These are phyloP conservation scores for Citropsis articulata DNA, from an alignment of 345 rosid genomes.

Conservation along the genomic window DNA sequence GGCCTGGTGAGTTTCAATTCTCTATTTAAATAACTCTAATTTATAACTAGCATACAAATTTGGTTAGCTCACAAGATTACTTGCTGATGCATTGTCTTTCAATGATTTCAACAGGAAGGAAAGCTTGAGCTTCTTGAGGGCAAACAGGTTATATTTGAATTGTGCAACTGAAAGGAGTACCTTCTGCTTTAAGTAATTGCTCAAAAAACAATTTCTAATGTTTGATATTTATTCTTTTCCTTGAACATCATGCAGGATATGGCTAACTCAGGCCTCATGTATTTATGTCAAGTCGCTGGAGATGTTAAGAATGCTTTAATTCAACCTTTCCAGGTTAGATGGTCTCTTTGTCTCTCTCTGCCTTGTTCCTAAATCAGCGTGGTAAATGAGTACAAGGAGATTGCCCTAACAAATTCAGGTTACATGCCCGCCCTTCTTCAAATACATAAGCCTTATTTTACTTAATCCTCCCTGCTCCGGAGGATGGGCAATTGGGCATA, in stretches of 20 bases:
- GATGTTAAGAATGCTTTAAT: constrained; percentile 50
- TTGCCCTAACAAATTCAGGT: background rate
- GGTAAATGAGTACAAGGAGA: background rate
- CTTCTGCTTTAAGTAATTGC: background rate
- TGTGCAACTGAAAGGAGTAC: background rate
- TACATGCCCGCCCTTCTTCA: background rate
- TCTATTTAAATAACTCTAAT: background rate
- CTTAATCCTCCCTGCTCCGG: background rate
- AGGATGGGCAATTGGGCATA: background rate
- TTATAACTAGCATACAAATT: background rate
- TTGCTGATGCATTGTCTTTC: constrained; percentile 18
- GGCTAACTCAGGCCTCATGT: constrained; percentile 71
- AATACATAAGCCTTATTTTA: background rate
- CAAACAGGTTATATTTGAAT: constrained; percentile 57
- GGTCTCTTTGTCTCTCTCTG: background rate
- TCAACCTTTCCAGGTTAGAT: constrained; percentile 50
- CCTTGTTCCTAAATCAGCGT: background rate
- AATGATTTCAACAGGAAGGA: constrained; percentile 59
- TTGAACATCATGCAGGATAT: constrained; percentile 45
- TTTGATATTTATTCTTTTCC: constrained; percentile 1
- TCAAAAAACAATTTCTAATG: background rate
- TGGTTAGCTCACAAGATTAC: background rate
- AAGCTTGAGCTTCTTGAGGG: constrained; percentile 71
- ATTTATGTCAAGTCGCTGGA: constrained; percentile 65
- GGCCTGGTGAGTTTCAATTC: constrained; percentile 63